These are phyloP conservation scores for Pyrus bretschneideri DNA, from an alignment of 306 rosid species.

Conservation along the genomic window DNA sequence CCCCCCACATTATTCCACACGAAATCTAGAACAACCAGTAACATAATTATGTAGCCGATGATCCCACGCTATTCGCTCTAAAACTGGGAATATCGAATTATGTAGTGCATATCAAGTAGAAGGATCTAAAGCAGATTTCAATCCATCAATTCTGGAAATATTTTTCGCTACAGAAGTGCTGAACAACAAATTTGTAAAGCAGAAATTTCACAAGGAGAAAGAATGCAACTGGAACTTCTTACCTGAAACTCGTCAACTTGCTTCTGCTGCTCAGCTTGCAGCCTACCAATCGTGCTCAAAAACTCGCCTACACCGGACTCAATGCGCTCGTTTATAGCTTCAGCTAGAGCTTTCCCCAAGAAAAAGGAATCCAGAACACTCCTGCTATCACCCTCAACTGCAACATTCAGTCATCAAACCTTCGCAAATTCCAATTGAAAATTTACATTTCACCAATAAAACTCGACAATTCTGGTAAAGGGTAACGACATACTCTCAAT, in stretches of 20 bases:
- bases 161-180: background rate
- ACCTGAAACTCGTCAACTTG: conserved; percentile 81
- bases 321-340: conserved; percentile 78
- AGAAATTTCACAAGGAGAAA: background rate
- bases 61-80: background rate
- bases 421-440: background rate
- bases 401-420: conserved; percentile 18
- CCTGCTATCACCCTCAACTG: conserved; percentile 68
- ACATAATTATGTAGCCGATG: background rate
- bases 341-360: conserved; percentile 94
- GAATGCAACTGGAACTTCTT: conserved; percentile 8
- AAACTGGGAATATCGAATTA: background rate
- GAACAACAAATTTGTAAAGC: background rate
- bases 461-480: background rate
- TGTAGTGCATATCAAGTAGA: background rate
- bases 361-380: conserved; percentile 87
- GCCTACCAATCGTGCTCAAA: conserved; percentile 67
- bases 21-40: background rate
- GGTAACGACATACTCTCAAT: background rate
- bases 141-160: background rate
- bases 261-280: conserved; percentile 90
- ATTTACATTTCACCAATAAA: background rate
- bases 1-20: background rate
- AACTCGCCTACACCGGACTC: conserved; percentile 87
- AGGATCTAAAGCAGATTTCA: background rate